Evolutionary conservation across 331 rosid genomes (phyloP).

Genomic region (Pyrus hybrid): DNA sequence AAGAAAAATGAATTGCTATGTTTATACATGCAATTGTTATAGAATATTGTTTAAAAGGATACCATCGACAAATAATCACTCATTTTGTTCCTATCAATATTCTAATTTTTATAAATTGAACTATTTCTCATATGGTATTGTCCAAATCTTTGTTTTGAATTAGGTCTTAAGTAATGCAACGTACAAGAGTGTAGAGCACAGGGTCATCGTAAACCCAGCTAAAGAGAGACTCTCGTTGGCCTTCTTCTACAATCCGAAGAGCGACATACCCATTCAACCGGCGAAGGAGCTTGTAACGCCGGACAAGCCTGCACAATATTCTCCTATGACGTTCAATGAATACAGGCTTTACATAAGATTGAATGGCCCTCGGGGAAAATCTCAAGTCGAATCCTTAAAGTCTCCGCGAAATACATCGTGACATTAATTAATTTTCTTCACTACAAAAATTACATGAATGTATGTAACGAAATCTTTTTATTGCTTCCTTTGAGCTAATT

Average conservation of each 20-base stretch:
- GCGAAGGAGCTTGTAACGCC: conserved; percentile 27
- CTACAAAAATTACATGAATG: background rate
- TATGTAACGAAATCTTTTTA: background rate
- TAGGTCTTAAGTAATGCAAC: conserved; percentile 45
- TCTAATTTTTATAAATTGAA: too few relatives aligned
- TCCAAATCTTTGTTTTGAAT: background rate
- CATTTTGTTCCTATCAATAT: too few relatives aligned
- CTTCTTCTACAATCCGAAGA: conserved; percentile 52
- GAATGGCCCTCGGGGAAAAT: conserved; percentile 47
- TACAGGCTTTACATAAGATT: conserved; percentile 41
- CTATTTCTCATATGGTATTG: too few relatives aligned
- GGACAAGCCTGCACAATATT: conserved; percentile 27
- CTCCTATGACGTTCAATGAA: conserved; percentile 41
- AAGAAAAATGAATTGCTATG: too few relatives aligned
- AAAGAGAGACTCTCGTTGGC: conserved; percentile 44
- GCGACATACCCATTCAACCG: conserved; percentile 41
- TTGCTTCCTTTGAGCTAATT: background rate
- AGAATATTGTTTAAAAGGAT: too few relatives aligned
- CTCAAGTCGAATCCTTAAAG: conserved; percentile 43
- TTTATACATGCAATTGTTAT: too few relatives aligned
- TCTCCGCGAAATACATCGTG: background rate
- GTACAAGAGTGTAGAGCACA: conserved; percentile 48
- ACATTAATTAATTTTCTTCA: too few relatives aligned
- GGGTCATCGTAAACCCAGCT: conserved; percentile 41
- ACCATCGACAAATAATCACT: too few relatives aligned